Evolutionary conservation across 2,329 filamentous ascomycete species (phyloP), one percentile per base, ranked within the genome.

Genomic region (Talaromyces sp.): DNA sequence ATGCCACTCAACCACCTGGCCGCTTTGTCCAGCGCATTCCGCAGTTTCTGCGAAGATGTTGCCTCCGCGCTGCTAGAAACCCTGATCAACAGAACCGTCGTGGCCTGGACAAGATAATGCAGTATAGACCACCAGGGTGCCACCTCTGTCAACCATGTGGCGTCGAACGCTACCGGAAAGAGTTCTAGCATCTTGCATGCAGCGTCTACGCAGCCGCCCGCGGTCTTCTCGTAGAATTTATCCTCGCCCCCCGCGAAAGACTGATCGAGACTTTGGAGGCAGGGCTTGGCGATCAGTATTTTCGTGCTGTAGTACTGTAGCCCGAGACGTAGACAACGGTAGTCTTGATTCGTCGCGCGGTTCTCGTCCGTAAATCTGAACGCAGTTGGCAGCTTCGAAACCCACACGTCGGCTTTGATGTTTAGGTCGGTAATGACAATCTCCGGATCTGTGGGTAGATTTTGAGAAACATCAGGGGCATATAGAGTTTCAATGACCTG

Each of bases 241-340:
- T 69, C 66, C n/a, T 14, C 65, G 64, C 14, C 68, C 64, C 14
- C 68, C 64, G n/a, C 59, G 48, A 66, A 69, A 56, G 21, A 66
- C 61, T 10, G 67, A 24, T 72, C 69, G 19, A 74, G 63, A 17
- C 72, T 72, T 58, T 73, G 76, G 14, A 79, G 71, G 60, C 75
- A 79, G 29, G 77, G 77, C 50, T 78, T 76, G 50, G 75, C 68
- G 27, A 78, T 73, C 12, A 77, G 69, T 54, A 77, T 70, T 56
- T 74, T 76, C n/a, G 73, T 72, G 57, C 75, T 76, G 59, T 77
- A 77, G 64, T 74, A 79, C 56, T 68, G 68, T 62, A 79, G 75
- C 5, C 70, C 76, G 10, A 79, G 67, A 59, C 67, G 66, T 31
- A 72, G 61, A 26, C 75, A 70, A 55, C 72, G 69, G 53, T 72